These are phyloP conservation scores for Cornus kousa DNA, from an alignment of 148 eudicot genomes.

Conservation along the genomic window DNA sequence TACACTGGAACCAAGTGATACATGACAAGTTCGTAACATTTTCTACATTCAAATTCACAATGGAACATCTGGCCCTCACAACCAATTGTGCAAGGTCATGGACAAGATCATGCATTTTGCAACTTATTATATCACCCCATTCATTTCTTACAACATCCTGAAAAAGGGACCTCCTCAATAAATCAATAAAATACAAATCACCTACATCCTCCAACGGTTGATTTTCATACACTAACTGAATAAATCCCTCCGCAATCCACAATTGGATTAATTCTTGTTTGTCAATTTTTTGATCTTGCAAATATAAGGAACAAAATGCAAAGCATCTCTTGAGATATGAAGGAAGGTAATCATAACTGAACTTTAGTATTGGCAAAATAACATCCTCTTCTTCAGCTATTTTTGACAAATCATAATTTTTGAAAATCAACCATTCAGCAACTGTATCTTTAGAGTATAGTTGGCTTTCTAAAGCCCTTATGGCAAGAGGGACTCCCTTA, in stretches of 20 bases:
- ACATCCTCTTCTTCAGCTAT: not conserved
- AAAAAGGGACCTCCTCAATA: not conserved
- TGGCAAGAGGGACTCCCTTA: conserved; percentile 15
- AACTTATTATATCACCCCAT: not conserved
- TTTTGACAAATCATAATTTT: not conserved
- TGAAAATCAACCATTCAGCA: conserved; percentile 12
- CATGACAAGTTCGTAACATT: too few relatives aligned
- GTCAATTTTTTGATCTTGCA: not conserved
- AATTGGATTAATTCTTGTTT: not conserved
- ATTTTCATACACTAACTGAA: not conserved
- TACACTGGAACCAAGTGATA: too few relatives aligned
- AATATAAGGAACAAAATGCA: not conserved
- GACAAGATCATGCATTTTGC: conserved; percentile 8
- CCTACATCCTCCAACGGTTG: not conserved
- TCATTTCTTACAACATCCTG: not conserved
- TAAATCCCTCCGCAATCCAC: not conserved
- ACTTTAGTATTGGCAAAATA: not conserved
- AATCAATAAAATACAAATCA: not conserved
- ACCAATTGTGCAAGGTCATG: not conserved
- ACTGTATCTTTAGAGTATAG: not conserved
- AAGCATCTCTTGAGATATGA: not conserved
- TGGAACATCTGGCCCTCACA: not conserved
- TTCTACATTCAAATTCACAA: too few relatives aligned
- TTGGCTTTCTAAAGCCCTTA: conserved; percentile 5
- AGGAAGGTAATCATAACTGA: not conserved